Conservation (phyloP, 345 rosid species). For the Citrus trifoliata region DNA sequence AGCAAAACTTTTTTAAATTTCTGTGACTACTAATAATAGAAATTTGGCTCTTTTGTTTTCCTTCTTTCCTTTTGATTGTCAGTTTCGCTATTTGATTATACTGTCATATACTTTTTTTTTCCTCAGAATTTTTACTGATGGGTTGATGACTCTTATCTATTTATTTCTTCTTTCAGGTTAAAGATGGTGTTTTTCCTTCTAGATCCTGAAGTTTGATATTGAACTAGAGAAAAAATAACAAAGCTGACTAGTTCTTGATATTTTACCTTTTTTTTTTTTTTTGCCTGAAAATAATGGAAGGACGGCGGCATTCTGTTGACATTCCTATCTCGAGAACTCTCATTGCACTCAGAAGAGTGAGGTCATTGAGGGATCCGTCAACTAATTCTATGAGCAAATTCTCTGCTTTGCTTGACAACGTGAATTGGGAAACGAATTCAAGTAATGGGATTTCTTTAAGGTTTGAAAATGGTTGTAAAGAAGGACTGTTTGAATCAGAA, state of each 20-base stretch:
- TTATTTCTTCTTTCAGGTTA: constrained; percentile 27
- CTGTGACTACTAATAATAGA: background rate
- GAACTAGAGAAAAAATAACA: background rate
- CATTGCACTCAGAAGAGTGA: constrained; percentile 84
- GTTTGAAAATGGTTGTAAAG: constrained; percentile 28
- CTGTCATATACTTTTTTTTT: background rate
- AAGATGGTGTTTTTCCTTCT: constrained; percentile 11
- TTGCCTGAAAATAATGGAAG: constrained; percentile 44
- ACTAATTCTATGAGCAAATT: constrained; percentile 94
- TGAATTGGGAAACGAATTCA: constrained; percentile 83
- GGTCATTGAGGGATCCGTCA: constrained; percentile 91
- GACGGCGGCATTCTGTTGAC: constrained; percentile 86
- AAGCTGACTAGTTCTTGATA: background rate
- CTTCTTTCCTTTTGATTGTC: background rate
- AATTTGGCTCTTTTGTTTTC: background rate
- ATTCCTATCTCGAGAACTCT: constrained; percentile 87
- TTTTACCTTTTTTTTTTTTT: background rate
- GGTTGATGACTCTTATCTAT: constrained; percentile 9
- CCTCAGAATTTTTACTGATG: background rate
- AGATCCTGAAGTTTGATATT: constrained; percentile 17
- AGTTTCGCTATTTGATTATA: background rate
- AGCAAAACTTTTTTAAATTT: background rate
- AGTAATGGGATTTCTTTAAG: constrained; percentile 65
- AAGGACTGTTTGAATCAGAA: constrained; percentile 25
- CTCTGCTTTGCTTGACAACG: constrained; percentile 75